A percentile compares a stretch with the other conserved stretches of the same genome.
phyloP scores from a whole-genome alignment of 352 stramenopile species.

The Phytophthora pseudosyringae region DNA sequence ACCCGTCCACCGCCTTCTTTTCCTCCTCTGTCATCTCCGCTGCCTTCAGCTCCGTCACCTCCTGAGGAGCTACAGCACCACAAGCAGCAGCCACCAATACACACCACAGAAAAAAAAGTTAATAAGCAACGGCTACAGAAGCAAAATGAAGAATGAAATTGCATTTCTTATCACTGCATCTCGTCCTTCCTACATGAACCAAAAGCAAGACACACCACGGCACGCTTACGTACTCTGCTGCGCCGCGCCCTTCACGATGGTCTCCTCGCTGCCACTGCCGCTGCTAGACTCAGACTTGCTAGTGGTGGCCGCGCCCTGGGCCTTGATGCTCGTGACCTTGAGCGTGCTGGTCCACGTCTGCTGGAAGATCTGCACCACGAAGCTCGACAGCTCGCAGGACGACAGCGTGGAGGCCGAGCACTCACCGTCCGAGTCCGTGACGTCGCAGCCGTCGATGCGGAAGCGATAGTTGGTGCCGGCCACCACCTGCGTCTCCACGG shows the following conservation, averaged over 20 bases:
- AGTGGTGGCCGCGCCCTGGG: conserved; percentile 4
- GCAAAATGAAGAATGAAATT: conserved; percentile 19
- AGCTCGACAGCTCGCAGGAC: conserved; percentile 40
- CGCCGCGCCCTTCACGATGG: conserved; percentile 4
- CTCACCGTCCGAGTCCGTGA: conserved; percentile 43
- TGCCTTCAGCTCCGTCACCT: too few relatives aligned
- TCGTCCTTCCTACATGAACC: conserved; percentile 10
- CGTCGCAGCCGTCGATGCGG: conserved; percentile 57
- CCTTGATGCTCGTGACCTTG: conserved; percentile 60
- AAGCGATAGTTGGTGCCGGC: conserved; percentile 83
- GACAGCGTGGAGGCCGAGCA: conserved; percentile 40
- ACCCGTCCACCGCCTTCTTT: conserved; percentile 58
- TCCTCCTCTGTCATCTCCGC: conserved; percentile 47
- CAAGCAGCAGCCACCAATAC: not conserved
- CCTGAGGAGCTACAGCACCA: conserved; percentile 18
- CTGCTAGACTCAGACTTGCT: not conserved
- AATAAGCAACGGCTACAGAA: conserved; percentile 10
- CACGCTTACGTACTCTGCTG: conserved; percentile 36
- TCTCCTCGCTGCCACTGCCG: conserved; percentile 5
- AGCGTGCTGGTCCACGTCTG: conserved; percentile 70
- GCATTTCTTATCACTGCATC: conserved; percentile 22
- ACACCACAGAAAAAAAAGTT: conserved; percentile 13
- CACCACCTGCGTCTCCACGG: conserved; percentile 71
- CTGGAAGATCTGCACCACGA: conserved; percentile 61
- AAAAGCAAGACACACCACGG: conserved; percentile 14